Base-by-base conservation (phyloP, 2,329 filamentous ascomycete species). In the Colletotrichum sp. region DNA sequence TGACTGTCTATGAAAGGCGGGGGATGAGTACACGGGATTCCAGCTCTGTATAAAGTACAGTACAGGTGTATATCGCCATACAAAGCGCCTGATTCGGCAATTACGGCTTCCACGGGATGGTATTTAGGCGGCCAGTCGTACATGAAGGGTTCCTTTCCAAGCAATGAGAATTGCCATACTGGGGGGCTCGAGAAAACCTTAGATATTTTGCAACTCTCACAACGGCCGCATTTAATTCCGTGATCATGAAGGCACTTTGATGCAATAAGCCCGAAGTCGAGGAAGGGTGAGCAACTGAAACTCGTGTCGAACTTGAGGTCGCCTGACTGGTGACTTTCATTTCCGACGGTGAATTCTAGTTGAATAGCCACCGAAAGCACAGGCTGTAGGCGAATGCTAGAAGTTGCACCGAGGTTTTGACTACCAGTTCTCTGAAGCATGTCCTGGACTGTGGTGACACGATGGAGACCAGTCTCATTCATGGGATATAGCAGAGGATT, bases 261-360 rank as follows among this genome's bases (percentile, higher is more conserved):
- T 8, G 7, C 1, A 15, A 64, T 8, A 18, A n/a, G 24, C 34
- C 36, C 61, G 9, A 64, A 24, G 2, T 51, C 24, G 27, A 64
- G 15, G 16, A 47, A 47, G 5, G 36, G 61, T 13, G 61, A 64
- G 18, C 61, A 64, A 5, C 1, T 29, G 21, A 64, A 9, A 6
- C 24, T 47, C 16, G 4, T 29, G 12, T 15, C 18, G 27, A 33
- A 47, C 27, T 64, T 29, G 31, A 12, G 27, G 13, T 16, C 61
- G 5, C 5, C 34, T 2, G 27, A 29, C 5, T 18, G 54, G 8
- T 0, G 3, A 0, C 6, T 21, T 27, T 29, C 21, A 9, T 33
- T 3, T 51, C 7, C 43, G 36, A 65, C 24, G 13, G 15, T 9
- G 29, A 62, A 38, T 3, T 21, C 24, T 1, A 62, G n/a, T 21